Evolutionary conservation across 192 early-diverging fungal species (phyloP), one percentile per base, ranked within the genome.

Genomic region (Paraglomus brasilianum): DNA sequence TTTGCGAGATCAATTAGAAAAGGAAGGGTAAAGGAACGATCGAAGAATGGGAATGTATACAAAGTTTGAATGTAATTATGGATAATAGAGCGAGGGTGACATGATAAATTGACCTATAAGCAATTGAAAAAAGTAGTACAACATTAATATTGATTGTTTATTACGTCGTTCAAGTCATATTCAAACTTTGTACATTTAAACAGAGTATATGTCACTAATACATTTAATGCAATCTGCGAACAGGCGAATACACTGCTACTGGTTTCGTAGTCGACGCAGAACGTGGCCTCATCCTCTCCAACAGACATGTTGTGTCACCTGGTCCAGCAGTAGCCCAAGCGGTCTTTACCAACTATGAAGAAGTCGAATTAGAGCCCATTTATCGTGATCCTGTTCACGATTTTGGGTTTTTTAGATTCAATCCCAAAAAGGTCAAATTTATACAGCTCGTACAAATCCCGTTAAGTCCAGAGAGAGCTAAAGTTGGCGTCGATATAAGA

Each of bases 311-410:
- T 17, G 88, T 91, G 11, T 87, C 85, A 9, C 77, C 88, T 6
- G 89, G 86, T 0, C 91, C 91, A 8, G 85, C 89, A 70, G 83
- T 88, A 36, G 90, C 85, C 40, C 83, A 88, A 71, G 89, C 87
- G n/a, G 77, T 89, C 5, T 82, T 90, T 70, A 82, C 86, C 71
- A 87, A 93, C 68, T 86, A 88, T 61, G 90, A 93, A 73, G 89
- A 90, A 56, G 87, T 91, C 17, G 85, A 84, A 40, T 77, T 90
- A 30, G 78, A 81, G 17, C 86, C 88, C 4, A 82, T 93, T 39
- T 93, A 91, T 68, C 86, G 90, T 49, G 91, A 93, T 64, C 91
- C 91, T 0, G 82, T 93, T 45, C 91, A 93, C 72, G 91, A 93
- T 78, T 93, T 91, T 88, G 90, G 90, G 5, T 90, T 93, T 66